Evolutionary conservation across 495 filamentous ascomycete species (phyloP), one percentile per base, ranked within the genome.

Genomic region (Aspergillus sclerotiicarbonarius): DNA sequence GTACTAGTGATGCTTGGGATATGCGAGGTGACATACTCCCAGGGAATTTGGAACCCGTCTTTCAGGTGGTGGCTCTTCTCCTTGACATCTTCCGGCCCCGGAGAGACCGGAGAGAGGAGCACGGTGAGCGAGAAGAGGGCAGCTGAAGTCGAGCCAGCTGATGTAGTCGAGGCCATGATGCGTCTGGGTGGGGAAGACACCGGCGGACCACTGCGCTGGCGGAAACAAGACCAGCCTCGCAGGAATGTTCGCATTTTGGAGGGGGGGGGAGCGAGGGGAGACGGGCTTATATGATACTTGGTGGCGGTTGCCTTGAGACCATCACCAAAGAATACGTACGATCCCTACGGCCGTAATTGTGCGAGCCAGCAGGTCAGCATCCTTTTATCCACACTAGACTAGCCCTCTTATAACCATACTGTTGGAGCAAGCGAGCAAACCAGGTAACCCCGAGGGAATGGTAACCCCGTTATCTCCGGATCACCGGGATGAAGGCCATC

Each of bases 11-110:
- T 58, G 41, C 44, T 49, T 45, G 21, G 56, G 31, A 15, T 20
- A 6, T 2, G 44, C 15, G 37, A 12, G 19, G 16, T 6, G n/a
- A 62, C 76, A 60, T 59, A 80, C 75, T 77, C 75, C 80, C 80
- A 83, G 4, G 86, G 86, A 67, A 88, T 89, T 30, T 62, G 71
- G 62, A 85, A 89, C n/a, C 84, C 82, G 56, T 76, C 70, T 57
- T 80, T 73, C 8, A 74, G 62, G 73, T 89, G 85, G 68, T 89
- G 86, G 20, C 64, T 73, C 58, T 81, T 79, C 16, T 78, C 70
- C 10, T 76, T 67, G 6, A 76, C 80, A 62, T 86, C 83, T 37
- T 85, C 79, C 0, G 85, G 85, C 13, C 62, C 68, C 30, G 76
- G 68, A 33, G 78, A 76, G 29, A 67, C 59, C 13, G 79, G 62